Evolutionary conservation across 495 filamentous ascomycete species (phyloP).

Genomic region (Daldinia vernicosa): DNA sequence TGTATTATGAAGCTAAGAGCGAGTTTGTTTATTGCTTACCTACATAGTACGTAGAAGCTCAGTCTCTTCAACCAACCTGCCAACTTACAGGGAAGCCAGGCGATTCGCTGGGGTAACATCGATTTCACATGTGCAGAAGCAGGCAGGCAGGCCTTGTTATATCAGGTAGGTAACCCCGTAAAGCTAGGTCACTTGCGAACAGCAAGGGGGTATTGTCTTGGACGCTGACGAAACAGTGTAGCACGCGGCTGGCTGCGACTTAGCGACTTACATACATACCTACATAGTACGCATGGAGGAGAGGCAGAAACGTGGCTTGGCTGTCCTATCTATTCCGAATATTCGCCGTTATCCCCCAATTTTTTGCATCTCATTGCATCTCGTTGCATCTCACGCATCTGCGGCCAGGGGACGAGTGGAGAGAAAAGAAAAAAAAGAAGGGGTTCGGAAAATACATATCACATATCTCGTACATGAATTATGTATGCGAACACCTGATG

Average conservation of each 20-base stretch:
- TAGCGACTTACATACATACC: not conserved
- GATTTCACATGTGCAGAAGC: conserved; percentile 28
- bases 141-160: conserved; percentile 29
- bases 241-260: conserved; percentile 33
- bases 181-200: conserved; percentile 36
- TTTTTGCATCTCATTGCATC: conserved; percentile 20
- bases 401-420: conserved; percentile 28
- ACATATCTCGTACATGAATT: conserved; percentile 39
- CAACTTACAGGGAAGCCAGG: conserved; percentile 17
- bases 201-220: conserved; percentile 36
- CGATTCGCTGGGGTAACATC: conserved; percentile 37
- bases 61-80: conserved; percentile 11
- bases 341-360: conserved; percentile 35
- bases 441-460: conserved; percentile 39
- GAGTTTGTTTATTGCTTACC: conserved; percentile 1
- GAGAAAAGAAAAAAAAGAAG: conserved; percentile 14
- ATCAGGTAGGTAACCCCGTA: conserved; percentile 31
- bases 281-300: conserved; percentile 16
- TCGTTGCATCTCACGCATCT: conserved; percentile 24
- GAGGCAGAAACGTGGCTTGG: conserved; percentile 30
- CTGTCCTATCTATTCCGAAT: conserved; percentile 36
- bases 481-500: conserved; percentile 35
- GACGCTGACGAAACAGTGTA: conserved; percentile 36
- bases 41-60: too few species aligned
- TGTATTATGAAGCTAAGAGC: not conserved